Evolutionary conservation across 2,329 filamentous ascomycete genomes (phyloP), one percentile per base, ranked within the genome.

Genomic region (Akanthomyces lecanii): DNA sequence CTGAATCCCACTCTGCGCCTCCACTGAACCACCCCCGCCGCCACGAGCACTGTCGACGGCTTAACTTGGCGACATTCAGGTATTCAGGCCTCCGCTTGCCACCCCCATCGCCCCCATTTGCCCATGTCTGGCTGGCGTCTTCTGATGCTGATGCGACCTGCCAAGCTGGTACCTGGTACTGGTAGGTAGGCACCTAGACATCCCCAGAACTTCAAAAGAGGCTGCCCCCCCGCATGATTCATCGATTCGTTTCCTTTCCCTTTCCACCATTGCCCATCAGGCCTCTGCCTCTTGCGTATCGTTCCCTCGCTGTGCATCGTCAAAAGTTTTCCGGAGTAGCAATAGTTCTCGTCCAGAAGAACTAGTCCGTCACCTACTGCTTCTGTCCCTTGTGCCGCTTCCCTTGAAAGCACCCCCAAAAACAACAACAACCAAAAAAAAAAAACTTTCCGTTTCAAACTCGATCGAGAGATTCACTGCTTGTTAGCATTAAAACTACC

Each of bases 401-500:
- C 8, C 18, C 12, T 54, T 14, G 4, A 21, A 42, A 45, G 25
- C 36, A 44, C 28, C 30, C 25, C 18, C n/a, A n/a, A 47, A 38
- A 61, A 50, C 21, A 25, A 23, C 45, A 30, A 10, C 44, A 59
- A 59, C 28, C 36, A 63, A 21, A n/a, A 53, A 60, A 50, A 61
- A 48, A 55, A 57, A 45, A 33, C 28, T 25, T 16, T 57, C 21
- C 51, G 36, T 28, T 50, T 12, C n/a, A 40, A 16, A 45, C 52
- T 56, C 52, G 23, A 57, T 36, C 38, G 54, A 61, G 57, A 51
- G 48, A 53, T 36, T 44, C 30, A 50, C 58, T 64, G 63, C 63
- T 64, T 64, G 63, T 53, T 40, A 64, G 63, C 63, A 64, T 58
- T 47, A 64, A 64, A 64, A 64, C 63, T 64, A 74, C 71, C 73